Evolutionary conservation across 129 eudicot genomes (phyloP).

Genomic region (Chrysanthemum seticuspe): DNA sequence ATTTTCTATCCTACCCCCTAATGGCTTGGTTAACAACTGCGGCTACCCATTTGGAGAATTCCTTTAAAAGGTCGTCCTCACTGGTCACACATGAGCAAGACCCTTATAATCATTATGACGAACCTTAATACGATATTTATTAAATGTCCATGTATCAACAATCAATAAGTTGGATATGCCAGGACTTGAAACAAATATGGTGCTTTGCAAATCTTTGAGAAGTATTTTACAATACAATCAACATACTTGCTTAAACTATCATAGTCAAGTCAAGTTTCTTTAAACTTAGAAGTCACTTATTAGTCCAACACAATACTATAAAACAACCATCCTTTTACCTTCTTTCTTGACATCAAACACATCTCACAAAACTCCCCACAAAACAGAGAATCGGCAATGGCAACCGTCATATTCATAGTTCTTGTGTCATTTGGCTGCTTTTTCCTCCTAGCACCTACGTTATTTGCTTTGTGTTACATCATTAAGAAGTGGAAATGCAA

Average conservation of each 20-base stretch:
- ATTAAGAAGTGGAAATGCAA: slow-evolving; percentile 54
- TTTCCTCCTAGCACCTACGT: slow-evolving; percentile 45
- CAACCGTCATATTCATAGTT: slow-evolving; percentile 37
- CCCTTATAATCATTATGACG: no score
- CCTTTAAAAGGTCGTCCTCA: no score
- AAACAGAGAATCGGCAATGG: no score
- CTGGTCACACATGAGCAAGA: no score
- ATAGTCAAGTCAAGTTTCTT: slow-evolving; percentile 34
- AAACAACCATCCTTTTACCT: slow-evolving; percentile 32
- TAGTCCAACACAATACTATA: slow-evolving; percentile 27
- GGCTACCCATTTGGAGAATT: no score
- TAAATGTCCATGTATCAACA: neutral
- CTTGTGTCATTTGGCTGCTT: slow-evolving; percentile 56
- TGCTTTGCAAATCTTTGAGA: slow-evolving; percentile 6
- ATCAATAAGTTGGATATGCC: neutral
- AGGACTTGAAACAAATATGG: neutral
- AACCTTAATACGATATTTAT: no score
- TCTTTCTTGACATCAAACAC: slow-evolving; percentile 31
- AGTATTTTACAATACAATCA: slow-evolving; percentile 65
- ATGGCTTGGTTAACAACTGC: no score
- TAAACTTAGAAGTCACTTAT: slow-evolving; percentile 55
- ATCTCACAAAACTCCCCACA: slow-evolving; percentile 5
- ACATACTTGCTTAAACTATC: slow-evolving; percentile 48
- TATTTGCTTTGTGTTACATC: slow-evolving; percentile 42
- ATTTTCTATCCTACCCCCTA: no score